Conservation (phyloP, 2,329 filamentous ascomycete genomes). For the Paradendryphiella salina region DNA sequence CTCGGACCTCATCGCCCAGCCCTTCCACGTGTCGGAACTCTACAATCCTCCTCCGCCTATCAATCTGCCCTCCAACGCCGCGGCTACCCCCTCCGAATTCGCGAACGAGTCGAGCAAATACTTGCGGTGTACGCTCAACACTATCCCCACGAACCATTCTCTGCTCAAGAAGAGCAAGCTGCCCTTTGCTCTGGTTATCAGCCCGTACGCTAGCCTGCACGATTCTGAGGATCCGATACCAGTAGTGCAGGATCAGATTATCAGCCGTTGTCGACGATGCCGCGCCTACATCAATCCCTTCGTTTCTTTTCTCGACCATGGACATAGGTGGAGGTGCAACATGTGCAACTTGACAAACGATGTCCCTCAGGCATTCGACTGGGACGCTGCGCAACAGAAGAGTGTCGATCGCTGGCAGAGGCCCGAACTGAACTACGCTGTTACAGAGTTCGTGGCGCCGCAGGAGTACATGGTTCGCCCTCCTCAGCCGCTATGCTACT, state of each 20-base stretch:
- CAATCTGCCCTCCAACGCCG: conserved; percentile 87
- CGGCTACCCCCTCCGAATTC: conserved; percentile 86
- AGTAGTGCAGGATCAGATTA: conserved; percentile 93
- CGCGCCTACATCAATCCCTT: conserved; percentile 95
- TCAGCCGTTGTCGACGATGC: conserved; percentile 93
- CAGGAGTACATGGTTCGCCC: conserved; percentile 99
- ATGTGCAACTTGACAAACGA: conserved; percentile 99
- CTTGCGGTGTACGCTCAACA: conserved; percentile 92
- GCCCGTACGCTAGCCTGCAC: conserved; percentile 90
- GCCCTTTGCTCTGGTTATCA: conserved; percentile 92
- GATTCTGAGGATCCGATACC: conserved; percentile 90
- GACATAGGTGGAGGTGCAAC: conserved; percentile 97
- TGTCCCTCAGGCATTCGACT: conserved; percentile 98
- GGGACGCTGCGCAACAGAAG: conserved; percentile 91
- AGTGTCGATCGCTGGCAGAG: conserved; percentile 89
- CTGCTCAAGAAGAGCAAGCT: conserved; percentile 93
- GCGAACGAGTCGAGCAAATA: conserved; percentile 94
- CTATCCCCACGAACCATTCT: conserved; percentile 87
- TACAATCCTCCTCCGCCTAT: conserved; percentile 90
- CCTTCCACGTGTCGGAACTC: conserved; percentile 90
- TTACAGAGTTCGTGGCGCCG: conserved; percentile 95
- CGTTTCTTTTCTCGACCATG: conserved; percentile 90
- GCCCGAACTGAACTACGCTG: conserved; percentile 90
- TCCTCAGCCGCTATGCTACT: conserved; percentile 69
- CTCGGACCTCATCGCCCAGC: conserved; percentile 87